Base-by-base conservation (phyloP, 345 rosid species). In the Sonneratia alba region DNA sequence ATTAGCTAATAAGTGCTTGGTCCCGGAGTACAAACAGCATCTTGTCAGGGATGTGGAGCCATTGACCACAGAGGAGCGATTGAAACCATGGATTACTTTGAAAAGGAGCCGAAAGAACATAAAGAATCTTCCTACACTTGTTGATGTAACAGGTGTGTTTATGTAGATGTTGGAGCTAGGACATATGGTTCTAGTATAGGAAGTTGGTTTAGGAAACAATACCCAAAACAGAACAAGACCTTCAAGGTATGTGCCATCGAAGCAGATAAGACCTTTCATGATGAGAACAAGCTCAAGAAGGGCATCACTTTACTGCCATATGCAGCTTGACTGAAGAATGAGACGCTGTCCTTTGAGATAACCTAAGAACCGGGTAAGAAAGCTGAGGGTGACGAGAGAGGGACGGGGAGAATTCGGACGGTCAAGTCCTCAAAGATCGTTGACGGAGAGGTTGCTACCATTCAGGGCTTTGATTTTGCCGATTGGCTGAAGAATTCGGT, bases 391-490 rank as follows among this genome's bases (percentile, higher is more conserved):
- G 81, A 81, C 76, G 94, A 91, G 36, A 82, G 98, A 76, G 99
- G 99, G 72, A 96, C 92, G 99, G 99, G 99, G 57, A 89, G 99
- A 75, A 96, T 96, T 82, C 94, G 83, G 83, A 90, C 97, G 0
- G 85, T 76, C 68, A 72, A 77, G 40, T 78, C 83, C 0, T 66
- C 78, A 13, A 71, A 74, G 19, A 73, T 79, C 55, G 73, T 76
- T 43, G 76, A 82, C 15, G 86, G 89, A 15, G 91, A 85, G 69
- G 95, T 96, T 74, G 85, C 91, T 47, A 75, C 67, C 80, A 91
- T 96, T 70, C 82, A 86, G 70, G 99, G 98, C 72, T 89, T 96
- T 56, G 99, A 92, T 87, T 92, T 92, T 32, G 96, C 96, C 0
- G 85, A 84, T 59, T 96, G 99, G 99, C 74, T 96, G 85, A 92